Percentiles rank a stretch among this genome's conserved stretches.
Conservation (phyloP, 2,329 filamentous ascomycete species). For the Purpureocillium lavendulum region DNA sequence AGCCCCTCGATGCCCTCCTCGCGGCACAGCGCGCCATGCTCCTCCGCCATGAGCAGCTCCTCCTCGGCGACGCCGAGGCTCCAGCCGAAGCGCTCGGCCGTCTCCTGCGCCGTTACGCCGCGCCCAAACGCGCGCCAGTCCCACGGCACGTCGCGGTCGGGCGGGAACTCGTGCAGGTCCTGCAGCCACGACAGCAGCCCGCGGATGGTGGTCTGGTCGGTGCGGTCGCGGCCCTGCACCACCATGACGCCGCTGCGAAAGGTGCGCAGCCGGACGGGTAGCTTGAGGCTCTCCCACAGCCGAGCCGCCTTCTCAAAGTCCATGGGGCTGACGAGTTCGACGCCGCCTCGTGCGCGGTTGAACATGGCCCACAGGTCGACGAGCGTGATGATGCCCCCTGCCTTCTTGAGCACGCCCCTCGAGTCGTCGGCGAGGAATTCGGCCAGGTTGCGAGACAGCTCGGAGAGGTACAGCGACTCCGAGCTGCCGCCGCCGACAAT, state of each 20-base stretch:
- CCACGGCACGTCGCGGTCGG: slow-evolving; percentile 59
- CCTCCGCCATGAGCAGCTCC: slow-evolving; percentile 95
- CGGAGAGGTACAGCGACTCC: slow-evolving; percentile 82
- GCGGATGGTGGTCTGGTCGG: slow-evolving; percentile 80
- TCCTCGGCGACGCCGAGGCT: slow-evolving; percentile 93
- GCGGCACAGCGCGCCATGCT: slow-evolving; percentile 76
- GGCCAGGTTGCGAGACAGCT: slow-evolving; percentile 74
- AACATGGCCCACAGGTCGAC: slow-evolving; percentile 93
- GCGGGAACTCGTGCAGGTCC: slow-evolving; percentile 59
- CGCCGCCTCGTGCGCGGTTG: slow-evolving; percentile 84
- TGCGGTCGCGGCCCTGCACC: slow-evolving; percentile 80
- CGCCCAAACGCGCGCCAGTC: slow-evolving; percentile 71
- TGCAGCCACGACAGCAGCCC: slow-evolving; percentile 70
- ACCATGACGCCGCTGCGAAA: slow-evolving; percentile 95
- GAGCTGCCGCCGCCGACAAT: slow-evolving; percentile 71
- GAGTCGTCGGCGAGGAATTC: slow-evolving; percentile 85
- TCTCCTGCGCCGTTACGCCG: slow-evolving; percentile 83
- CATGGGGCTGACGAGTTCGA: slow-evolving; percentile 83
- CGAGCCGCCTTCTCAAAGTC: slow-evolving; percentile 88
- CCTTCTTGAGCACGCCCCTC: slow-evolving; percentile 65
- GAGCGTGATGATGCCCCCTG: slow-evolving; percentile 81
- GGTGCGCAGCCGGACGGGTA: slow-evolving; percentile 77
- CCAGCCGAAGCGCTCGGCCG: slow-evolving; percentile 88
- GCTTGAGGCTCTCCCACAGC: slow-evolving; percentile 77
- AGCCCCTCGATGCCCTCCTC: slow-evolving; percentile 89